Conservation (phyloP, 805 yeast species). For the Ogataea corticis region DNA sequence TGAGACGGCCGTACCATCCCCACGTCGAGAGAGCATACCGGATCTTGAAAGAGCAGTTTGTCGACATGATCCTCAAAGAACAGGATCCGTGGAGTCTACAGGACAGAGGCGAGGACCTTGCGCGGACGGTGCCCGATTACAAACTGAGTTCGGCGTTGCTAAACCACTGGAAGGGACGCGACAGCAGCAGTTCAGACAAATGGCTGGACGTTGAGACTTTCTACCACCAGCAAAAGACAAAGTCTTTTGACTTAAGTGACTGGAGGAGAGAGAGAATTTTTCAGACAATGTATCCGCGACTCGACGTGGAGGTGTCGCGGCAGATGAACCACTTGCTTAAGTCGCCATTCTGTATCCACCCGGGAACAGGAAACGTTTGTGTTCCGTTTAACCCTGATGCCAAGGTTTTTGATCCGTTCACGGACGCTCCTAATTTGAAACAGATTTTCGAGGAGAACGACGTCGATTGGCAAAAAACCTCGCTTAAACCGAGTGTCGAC, state of each 20-base stretch:
- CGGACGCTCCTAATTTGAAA: constrained; percentile 70
- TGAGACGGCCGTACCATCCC: constrained; percentile 88
- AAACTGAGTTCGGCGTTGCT: constrained; percentile 52
- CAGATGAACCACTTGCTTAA: constrained; percentile 89
- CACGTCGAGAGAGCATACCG: constrained; percentile 76
- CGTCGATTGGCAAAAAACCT: constrained; percentile 61
- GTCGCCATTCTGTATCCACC: constrained; percentile 96
- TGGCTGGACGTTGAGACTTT: constrained; percentile 75
- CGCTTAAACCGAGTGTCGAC: constrained; percentile 69
- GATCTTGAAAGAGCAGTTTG: constrained; percentile 61
- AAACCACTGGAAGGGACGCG: constrained; percentile 56
- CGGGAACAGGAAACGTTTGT: constrained; percentile 93
- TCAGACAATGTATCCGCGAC: constrained; percentile 81
- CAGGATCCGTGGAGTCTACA: constrained; percentile 85
- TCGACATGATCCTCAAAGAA: constrained; percentile 64
- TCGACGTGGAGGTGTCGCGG: constrained; percentile 90
- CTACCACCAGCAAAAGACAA: constrained; percentile 40
- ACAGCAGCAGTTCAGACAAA: constrained; percentile 57
- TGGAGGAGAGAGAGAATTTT: constrained; percentile 79
- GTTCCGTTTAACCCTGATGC: constrained; percentile 70
- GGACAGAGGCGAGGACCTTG: constrained; percentile 54
- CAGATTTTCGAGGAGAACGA: constrained; percentile 64
- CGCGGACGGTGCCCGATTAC: constrained; percentile 64
- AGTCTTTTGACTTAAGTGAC: constrained; percentile 52
- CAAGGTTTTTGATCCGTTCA: constrained; percentile 69